Conservation (phyloP, 2,329 filamentous ascomycete genomes). For the Venturia nashicola region DNA sequence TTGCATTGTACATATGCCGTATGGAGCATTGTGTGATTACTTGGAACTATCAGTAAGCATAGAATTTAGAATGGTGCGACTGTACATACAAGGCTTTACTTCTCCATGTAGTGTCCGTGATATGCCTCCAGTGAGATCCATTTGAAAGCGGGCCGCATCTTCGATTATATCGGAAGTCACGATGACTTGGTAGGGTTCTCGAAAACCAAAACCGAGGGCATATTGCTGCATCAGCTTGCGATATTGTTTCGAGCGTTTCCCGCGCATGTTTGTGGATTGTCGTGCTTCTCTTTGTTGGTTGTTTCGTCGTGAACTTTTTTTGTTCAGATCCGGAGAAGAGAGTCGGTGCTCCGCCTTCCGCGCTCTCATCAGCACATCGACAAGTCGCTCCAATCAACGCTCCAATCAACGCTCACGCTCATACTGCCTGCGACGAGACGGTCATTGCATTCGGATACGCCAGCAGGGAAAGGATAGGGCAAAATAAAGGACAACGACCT, state of each 20-base stretch:
- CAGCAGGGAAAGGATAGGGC: background rate
- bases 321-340: background rate
- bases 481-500: background rate
- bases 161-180: slow-evolving; percentile 77
- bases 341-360: background rate
- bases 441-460: background rate
- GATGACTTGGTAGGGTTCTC: slow-evolving; percentile 86
- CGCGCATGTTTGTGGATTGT: slow-evolving; percentile 40
- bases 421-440: background rate
- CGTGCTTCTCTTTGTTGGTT: background rate
- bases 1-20: slow-evolving; percentile 58
- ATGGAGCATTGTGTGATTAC: slow-evolving; percentile 76
- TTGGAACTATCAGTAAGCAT: slow-evolving; percentile 17
- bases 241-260: slow-evolving; percentile 61
- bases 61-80: background rate
- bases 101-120: slow-evolving; percentile 77
- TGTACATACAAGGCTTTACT: slow-evolving; percentile 59
- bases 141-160: slow-evolving; percentile 73
- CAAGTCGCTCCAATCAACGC: background rate
- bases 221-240: slow-evolving; percentile 92
- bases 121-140: slow-evolving; percentile 69
- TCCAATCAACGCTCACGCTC: background rate
- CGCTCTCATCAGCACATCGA: background rate
- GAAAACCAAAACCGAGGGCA: slow-evolving; percentile 76
- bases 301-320: background rate